Conservation (phyloP, 805 yeast species). For the Scheffersomyces amazonensis region DNA sequence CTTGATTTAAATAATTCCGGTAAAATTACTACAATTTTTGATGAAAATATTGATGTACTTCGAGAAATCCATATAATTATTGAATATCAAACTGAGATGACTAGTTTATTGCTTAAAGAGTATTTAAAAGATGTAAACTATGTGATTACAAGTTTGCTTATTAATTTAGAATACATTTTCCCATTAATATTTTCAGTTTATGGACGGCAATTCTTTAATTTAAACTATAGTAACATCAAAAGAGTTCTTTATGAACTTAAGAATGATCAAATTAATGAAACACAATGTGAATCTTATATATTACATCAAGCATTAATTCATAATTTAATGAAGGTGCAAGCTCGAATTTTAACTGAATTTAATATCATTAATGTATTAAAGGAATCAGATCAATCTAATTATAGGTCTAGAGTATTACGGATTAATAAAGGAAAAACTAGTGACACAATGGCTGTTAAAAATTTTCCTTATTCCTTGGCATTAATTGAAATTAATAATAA, state of each 20-base stretch:
- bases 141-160: conserved; percentile 16
- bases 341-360: conserved; percentile 13
- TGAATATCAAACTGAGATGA: conserved; percentile 4
- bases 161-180: conserved; percentile 24
- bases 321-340: conserved; percentile 11
- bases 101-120: conserved; percentile 3
- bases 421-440: not conserved
- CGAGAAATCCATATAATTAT: conserved; percentile 6
- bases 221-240: conserved; percentile 10
- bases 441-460: not conserved
- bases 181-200: conserved; percentile 31
- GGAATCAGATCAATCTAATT: conserved; percentile 11
- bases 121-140: conserved; percentile 17
- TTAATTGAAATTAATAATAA: too few species aligned
- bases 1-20: not conserved
- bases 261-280: not conserved
- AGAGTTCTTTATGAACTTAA: not conserved
- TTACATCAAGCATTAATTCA: not conserved
- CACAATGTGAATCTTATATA: too few species aligned
- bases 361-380: conserved; percentile 4
- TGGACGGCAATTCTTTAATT: conserved; percentile 21
- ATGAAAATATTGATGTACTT: conserved; percentile 2
- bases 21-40: not conserved
- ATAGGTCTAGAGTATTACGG: not conserved
- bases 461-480: conserved; percentile 1